Evolutionary conservation across 164 flowering plant genomes (phyloP).

Genomic region (Malania oleifera): DNA sequence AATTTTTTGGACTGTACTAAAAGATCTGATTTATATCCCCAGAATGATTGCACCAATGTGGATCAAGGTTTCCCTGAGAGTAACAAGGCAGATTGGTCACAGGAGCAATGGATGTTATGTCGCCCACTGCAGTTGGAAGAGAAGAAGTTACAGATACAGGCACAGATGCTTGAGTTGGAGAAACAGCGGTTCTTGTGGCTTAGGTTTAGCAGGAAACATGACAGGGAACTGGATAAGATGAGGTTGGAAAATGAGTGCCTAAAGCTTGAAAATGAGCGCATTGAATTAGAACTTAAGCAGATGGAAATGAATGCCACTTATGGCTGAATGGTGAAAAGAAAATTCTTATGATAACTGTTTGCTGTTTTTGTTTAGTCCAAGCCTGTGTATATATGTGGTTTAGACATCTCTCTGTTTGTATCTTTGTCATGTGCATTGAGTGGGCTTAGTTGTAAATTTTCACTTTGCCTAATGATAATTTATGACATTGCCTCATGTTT

Average conservation of each 20-base stretch:
- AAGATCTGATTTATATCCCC: not conserved
- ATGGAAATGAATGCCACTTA: constrained; percentile 20
- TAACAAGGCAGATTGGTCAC: constrained; percentile 2
- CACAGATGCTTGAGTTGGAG: constrained; percentile 31
- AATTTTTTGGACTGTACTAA: constrained; percentile 15
- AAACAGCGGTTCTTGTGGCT: constrained; percentile 30
- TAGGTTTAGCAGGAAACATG: constrained; percentile 26
- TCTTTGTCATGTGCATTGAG: too few relatives aligned
- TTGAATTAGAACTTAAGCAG: constrained; percentile 26
- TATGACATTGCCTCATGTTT: too few relatives aligned
- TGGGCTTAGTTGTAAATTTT: too few relatives aligned
- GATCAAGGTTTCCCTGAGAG: constrained; percentile 14
- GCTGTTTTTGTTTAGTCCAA: too few relatives aligned
- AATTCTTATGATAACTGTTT: too few relatives aligned
- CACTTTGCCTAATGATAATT: too few relatives aligned
- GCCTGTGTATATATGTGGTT: too few relatives aligned
- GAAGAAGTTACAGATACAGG: constrained; percentile 20
- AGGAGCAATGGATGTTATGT: constrained; percentile 17
- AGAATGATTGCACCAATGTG: constrained; percentile 5
- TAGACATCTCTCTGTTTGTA: too few relatives aligned
- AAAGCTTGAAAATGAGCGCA: constrained; percentile 32
- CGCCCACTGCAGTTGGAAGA: constrained; percentile 22
- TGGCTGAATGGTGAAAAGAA: too few relatives aligned
- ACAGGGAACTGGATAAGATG: constrained; percentile 26
- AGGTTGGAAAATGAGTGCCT: constrained; percentile 28